Evolutionary conservation across 495 filamentous ascomycete genomes (phyloP).

Genomic region (Apiosordaria backusii): DNA sequence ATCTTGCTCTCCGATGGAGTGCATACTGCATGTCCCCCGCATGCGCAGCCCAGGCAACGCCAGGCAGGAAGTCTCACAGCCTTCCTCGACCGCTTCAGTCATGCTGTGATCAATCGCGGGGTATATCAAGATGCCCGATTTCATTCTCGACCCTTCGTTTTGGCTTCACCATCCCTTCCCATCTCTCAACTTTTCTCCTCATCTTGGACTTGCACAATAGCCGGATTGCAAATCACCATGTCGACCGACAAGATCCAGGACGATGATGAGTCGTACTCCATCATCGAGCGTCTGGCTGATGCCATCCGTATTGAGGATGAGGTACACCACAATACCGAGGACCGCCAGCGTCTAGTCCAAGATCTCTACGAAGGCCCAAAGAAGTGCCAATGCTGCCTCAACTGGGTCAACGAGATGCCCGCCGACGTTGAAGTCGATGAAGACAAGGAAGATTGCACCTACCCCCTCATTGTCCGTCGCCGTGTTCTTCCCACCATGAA

Average conservation of each 20-base stretch:
- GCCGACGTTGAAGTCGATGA: conserved; percentile 16
- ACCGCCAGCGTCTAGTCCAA: conserved; percentile 23
- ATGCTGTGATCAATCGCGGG: background rate
- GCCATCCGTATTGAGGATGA: conserved; percentile 24
- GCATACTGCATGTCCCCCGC: background rate
- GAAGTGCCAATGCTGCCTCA: conserved; percentile 32
- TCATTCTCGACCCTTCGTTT: background rate
- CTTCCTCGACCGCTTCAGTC: background rate
- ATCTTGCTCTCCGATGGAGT: background rate
- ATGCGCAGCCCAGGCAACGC: background rate
- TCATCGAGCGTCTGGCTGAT: conserved; percentile 25
- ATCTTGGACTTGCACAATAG: background rate
- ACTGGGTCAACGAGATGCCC: conserved; percentile 31
- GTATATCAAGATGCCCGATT: background rate
- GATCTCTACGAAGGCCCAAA: conserved; percentile 30
- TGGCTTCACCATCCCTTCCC: too few species aligned
- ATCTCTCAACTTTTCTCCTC: background rate
- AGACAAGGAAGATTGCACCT: conserved; percentile 8
- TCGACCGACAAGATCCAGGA: background rate
- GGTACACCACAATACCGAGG: conserved; percentile 15
- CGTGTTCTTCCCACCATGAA: conserved; percentile 13
- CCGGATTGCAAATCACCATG: background rate
- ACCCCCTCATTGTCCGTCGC: conserved; percentile 22
- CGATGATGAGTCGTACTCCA: conserved; percentile 22
- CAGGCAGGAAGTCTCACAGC: background rate